Conservation (phyloP, 345 rosid genomes). For the Syzygium jambos region DNA sequence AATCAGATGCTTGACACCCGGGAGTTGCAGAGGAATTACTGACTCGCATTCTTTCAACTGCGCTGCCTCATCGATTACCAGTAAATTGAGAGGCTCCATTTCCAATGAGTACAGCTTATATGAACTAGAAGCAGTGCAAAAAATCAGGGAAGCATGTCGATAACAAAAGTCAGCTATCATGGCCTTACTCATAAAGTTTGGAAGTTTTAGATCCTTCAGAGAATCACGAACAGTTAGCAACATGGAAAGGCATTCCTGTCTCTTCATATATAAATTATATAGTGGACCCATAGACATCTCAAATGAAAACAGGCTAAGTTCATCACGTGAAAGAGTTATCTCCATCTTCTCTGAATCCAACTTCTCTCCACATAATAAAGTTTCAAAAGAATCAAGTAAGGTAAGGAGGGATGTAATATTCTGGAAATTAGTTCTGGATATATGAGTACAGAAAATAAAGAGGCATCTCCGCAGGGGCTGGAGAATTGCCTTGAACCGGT, state of each 20-base stretch:
- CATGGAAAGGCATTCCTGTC: neutral
- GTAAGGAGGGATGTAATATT: neutral
- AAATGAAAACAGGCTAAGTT: neutral
- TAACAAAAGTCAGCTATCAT: neutral
- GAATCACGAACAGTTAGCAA: neutral
- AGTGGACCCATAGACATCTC: neutral
- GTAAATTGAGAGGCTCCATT: neutral
- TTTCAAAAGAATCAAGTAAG: neutral
- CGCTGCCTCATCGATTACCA: constrained; percentile 5
- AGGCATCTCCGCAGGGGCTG: neutral
- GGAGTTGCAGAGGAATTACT: constrained; percentile 1
- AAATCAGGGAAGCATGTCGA: neutral
- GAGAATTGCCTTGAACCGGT: neutral
- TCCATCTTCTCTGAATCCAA: neutral
- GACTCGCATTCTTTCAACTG: constrained; percentile 5
- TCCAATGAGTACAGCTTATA: neutral
- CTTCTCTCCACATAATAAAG: neutral
- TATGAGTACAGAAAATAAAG: neutral
- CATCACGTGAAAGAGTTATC: neutral
- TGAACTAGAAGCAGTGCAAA: constrained; percentile 1
- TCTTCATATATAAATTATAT: neutral
- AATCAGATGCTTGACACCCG: neutral
- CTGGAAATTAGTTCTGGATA: neutral
- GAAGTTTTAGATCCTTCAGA: neutral
- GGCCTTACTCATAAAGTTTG: neutral